Evolutionary conservation across 176 grass and related monocot genomes (phyloP).

Genomic region (Ananas comosus): DNA sequence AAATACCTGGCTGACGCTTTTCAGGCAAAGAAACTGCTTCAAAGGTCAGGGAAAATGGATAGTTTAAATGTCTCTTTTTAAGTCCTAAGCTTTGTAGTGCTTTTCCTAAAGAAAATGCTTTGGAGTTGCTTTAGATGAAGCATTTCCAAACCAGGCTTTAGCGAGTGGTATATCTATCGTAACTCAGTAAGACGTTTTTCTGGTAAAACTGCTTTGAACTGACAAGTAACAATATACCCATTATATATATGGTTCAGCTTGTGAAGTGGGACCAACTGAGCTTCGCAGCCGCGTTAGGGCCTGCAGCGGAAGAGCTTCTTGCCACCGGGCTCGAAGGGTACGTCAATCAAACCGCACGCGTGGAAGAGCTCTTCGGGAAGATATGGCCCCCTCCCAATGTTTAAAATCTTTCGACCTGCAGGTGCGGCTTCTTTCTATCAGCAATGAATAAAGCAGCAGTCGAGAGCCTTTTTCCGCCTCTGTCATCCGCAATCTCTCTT

Average conservation of each 20-base stretch:
- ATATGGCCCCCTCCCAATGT: slow-evolving; percentile 75
- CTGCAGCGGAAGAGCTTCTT: slow-evolving; percentile 78
- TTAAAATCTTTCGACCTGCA: background rate
- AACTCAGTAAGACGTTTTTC: background rate
- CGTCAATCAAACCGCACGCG: slow-evolving; percentile 50
- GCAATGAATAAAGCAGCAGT: too few relatives aligned
- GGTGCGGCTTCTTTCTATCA: background rate
- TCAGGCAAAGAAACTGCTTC: too few relatives aligned
- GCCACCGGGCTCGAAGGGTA: slow-evolving; percentile 73
- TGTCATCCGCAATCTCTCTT: too few relatives aligned
- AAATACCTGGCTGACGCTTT: too few relatives aligned
- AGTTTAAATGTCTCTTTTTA: too few relatives aligned
- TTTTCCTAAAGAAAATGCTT: too few relatives aligned
- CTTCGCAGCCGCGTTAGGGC: slow-evolving; percentile 73
- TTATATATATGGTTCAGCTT: slow-evolving; percentile 46
- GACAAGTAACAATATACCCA: slow-evolving; percentile 1
- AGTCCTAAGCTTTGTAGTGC: too few relatives aligned
- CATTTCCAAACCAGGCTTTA: background rate
- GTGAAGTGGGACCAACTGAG: slow-evolving; percentile 94
- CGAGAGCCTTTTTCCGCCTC: too few relatives aligned
- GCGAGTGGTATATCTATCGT: background rate
- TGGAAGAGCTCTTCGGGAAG: slow-evolving; percentile 82
- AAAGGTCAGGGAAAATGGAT: too few relatives aligned
- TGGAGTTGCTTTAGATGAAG: too few relatives aligned
- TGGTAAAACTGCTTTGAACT: background rate